Evolutionary conservation across 2,329 filamentous ascomycete species (phyloP), one percentile per base, ranked within the genome.

Genomic region (Colletotrichum graminicola): DNA sequence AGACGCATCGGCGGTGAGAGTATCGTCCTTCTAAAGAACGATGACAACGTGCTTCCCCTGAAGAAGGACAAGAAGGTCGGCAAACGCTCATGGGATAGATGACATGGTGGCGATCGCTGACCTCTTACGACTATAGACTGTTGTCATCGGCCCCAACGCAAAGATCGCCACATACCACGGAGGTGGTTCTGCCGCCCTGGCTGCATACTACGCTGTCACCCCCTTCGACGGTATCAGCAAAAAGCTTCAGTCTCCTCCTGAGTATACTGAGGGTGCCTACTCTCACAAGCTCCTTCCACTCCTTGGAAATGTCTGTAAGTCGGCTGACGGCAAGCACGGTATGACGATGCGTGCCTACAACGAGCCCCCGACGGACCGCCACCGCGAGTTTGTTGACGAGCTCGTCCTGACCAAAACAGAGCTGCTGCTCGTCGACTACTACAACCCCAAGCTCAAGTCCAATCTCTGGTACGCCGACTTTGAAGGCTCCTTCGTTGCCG

Each of bases 11-110:
- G 91, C 23, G 87, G 89, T 5, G 91, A 94, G 77, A 90, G 90
- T 4, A 90, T 93, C 11, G 92, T 94, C 1, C 84, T 95, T 16
- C 82, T 94, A 60, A 94, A 94, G 81, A 95, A 95, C 74, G 87
- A 93, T 16, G 86, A 86, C 47, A 83, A 83, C 18, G 78, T 91
- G 0, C 83, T 95, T 1, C 93, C 93, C 0, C 79, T 92, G 4
- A 86, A 86, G 43, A 91, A 89, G 76, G 83, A 88, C 49, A 90
- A 89, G 75, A 90, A 89, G 75, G 82, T 87, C 67, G 63, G 74
- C 14, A 29, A 49, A 14, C 43, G 10, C 8, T 14, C 21, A 14
- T 14, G 34, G 43, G 45, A 57, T 12, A 12, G 16, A 16, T 23
- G 36, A 29, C 11, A 39, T 36, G 41, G 61, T 47, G 51, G 32